A percentile compares a stretch with the other conserved stretches of the same genome.
phyloP scores from a whole-genome alignment of 2,329 filamentous ascomycete genomes.

The Beauveria medogensis region DNA sequence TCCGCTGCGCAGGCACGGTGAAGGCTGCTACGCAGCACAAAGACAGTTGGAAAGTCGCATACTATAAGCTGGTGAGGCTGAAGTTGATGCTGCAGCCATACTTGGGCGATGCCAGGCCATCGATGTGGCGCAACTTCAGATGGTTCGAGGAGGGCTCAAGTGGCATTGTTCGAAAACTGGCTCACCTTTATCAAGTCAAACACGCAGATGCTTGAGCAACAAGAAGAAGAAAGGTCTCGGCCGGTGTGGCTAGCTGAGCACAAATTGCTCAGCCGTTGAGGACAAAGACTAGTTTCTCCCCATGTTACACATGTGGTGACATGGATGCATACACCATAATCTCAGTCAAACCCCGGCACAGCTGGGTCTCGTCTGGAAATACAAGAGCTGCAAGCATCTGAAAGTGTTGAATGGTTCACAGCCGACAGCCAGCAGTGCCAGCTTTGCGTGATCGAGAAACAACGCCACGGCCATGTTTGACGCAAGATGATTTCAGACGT shows the following conservation, averaged over 20 bases:
- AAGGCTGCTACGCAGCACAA: not conserved
- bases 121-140: not conserved
- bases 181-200: not conserved
- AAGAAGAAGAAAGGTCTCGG: not conserved
- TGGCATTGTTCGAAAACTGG: not conserved
- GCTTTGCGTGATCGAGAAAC: not conserved
- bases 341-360: not conserved
- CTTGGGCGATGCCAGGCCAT: not conserved
- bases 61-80: not conserved
- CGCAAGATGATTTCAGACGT: not conserved
- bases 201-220: not conserved
- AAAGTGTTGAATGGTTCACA: too few relatives aligned
- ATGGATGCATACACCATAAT: not conserved
- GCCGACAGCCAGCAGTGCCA: too few relatives aligned
- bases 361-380: not conserved
- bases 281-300: not conserved
- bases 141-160: too few relatives aligned
- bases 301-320: not conserved
- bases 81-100: not conserved
- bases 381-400: too few relatives aligned
- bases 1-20: not conserved
- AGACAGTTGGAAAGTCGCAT: not conserved
- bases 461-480: conserved; percentile 3
- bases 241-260: not conserved
- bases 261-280: not conserved